These are phyloP conservation scores for Podospora pseudoanserina DNA, from an alignment of 495 filamentous ascomycete genomes.

Conservation along the genomic window DNA sequence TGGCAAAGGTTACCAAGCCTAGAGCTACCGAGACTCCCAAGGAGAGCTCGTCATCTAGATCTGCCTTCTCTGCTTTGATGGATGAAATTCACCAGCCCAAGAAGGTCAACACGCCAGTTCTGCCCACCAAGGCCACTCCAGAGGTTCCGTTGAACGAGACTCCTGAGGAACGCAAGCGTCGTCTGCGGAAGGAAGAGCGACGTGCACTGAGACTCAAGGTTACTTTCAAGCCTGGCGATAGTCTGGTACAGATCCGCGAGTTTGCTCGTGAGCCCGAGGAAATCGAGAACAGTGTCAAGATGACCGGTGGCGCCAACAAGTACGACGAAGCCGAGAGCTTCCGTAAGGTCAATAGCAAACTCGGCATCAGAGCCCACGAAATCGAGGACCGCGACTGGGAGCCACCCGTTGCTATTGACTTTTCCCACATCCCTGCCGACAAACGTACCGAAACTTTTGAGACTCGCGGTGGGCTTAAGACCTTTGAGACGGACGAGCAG, in stretches of 20 bases:
- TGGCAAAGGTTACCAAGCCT: constrained; percentile 20
- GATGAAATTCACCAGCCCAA: constrained; percentile 64
- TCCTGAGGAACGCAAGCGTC: constrained; percentile 65
- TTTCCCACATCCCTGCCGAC: constrained; percentile 45
- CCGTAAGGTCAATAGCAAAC: constrained; percentile 53
- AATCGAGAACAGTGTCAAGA: constrained; percentile 58
- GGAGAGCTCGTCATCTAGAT: constrained; percentile 29
- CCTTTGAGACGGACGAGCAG: constrained; percentile 61
- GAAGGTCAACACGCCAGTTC: constrained; percentile 36
- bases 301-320: constrained; percentile 43
- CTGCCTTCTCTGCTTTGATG: constrained; percentile 47
- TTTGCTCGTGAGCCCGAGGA: constrained; percentile 81
- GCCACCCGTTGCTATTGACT: constrained; percentile 49
- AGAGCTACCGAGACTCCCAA: constrained; percentile 21
- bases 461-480: constrained; percentile 59
- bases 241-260: constrained; percentile 65
- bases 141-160: constrained; percentile 61
- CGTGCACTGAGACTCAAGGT: constrained; percentile 65
- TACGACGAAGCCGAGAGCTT: constrained; percentile 70
- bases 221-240: constrained; percentile 62
- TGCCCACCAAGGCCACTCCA: constrained; percentile 47
- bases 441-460: constrained; percentile 54
- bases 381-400: constrained; percentile 54
- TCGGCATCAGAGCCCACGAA: constrained; percentile 18
- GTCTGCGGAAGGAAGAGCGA: constrained; percentile 74